phyloP scores from a whole-genome alignment of 352 stramenopile species.

The Phytophthora niederhauseri region DNA sequence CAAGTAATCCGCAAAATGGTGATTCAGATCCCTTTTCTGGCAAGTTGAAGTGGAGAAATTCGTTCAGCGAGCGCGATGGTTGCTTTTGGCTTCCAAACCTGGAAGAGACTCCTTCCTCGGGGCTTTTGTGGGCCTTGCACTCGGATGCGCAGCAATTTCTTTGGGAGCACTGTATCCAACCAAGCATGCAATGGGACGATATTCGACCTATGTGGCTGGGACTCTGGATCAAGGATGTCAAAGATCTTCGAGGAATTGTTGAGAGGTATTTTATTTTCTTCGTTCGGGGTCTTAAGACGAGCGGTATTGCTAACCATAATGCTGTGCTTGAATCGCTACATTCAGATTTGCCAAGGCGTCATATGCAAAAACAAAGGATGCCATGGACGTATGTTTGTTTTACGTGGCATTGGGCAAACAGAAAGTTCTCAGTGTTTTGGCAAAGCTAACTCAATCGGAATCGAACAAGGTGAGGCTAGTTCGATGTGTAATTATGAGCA shows the following conservation, averaged over 20 bases:
- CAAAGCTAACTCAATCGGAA: constrained; percentile 76
- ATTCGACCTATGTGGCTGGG: constrained; percentile 75
- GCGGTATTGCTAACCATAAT: neutral
- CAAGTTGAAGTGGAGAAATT: constrained; percentile 30
- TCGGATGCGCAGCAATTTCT: constrained; percentile 84
- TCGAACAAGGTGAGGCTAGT: constrained; percentile 60
- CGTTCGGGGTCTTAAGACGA: neutral
- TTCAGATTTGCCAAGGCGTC: constrained; percentile 70
- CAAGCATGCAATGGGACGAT: constrained; percentile 64
- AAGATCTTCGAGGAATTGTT: constrained; percentile 66
- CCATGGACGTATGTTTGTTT: constrained; percentile 75
- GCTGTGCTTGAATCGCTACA: constrained; percentile 1
- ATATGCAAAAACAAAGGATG: constrained; percentile 70
- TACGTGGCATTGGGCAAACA: constrained; percentile 85
- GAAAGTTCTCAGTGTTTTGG: constrained; percentile 74
- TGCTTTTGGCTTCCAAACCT: constrained; percentile 31
- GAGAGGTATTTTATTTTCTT: constrained; percentile 45
- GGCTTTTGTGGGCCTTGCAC: constrained; percentile 80
- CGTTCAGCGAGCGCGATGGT: constrained; percentile 25
- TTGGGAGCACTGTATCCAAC: constrained; percentile 65
- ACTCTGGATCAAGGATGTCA: constrained; percentile 82
- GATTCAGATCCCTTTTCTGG: constrained; percentile 16
- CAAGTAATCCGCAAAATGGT: constrained; percentile 35
- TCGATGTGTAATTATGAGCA: neutral
- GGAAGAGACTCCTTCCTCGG: constrained; percentile 70